Evolutionary conservation across 2,329 filamentous ascomycete genomes (phyloP).

Genomic region (Microdochium paspali): DNA sequence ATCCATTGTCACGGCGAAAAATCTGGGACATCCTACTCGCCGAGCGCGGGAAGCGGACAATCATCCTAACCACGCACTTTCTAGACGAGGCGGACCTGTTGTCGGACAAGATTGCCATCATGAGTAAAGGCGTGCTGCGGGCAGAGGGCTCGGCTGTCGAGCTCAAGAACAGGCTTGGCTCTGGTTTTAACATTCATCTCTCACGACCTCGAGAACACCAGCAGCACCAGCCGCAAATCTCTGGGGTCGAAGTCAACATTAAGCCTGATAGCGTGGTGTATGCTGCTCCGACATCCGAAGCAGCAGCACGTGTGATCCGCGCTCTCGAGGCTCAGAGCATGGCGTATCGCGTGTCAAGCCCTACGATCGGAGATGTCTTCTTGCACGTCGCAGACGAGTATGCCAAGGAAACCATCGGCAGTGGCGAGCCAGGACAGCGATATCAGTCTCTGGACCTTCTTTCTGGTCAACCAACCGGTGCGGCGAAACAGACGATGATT

Average conservation of each 20-base stretch:
- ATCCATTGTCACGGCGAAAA: conserved; percentile 77
- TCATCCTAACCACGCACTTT: conserved; percentile 87
- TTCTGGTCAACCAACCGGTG: conserved; percentile 61
- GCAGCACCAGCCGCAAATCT: conserved; percentile 38
- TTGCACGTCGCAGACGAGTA: conserved; percentile 77
- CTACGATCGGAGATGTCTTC: conserved; percentile 90
- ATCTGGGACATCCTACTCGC: conserved; percentile 90
- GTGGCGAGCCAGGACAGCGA: conserved; percentile 17
- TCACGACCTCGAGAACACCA: conserved; percentile 41
- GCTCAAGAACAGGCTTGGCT: conserved; percentile 72
- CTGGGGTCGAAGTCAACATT: conserved; percentile 45
- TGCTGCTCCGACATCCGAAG: conserved; percentile 56
- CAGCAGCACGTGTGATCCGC: conserved; percentile 63
- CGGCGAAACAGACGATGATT: conserved; percentile 60
- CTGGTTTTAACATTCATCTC: conserved; percentile 75
- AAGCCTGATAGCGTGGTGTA: conserved; percentile 67
- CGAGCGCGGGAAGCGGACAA: conserved; percentile 71
- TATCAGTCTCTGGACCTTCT: conserved; percentile 42
- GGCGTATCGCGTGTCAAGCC: conserved; percentile 76
- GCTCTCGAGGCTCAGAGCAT: conserved; percentile 58
- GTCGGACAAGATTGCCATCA: conserved; percentile 78
- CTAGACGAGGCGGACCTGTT: conserved; percentile 87
- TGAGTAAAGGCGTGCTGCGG: conserved; percentile 76
- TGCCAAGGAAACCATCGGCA: conserved; percentile 32
- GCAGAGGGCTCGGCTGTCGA: conserved; percentile 78